A percentile compares a stretch with the other conserved stretches of the same genome.
Conservation (phyloP, 2,329 filamentous ascomycete genomes). For the Tolypocladium cylindrosporum region DNA sequence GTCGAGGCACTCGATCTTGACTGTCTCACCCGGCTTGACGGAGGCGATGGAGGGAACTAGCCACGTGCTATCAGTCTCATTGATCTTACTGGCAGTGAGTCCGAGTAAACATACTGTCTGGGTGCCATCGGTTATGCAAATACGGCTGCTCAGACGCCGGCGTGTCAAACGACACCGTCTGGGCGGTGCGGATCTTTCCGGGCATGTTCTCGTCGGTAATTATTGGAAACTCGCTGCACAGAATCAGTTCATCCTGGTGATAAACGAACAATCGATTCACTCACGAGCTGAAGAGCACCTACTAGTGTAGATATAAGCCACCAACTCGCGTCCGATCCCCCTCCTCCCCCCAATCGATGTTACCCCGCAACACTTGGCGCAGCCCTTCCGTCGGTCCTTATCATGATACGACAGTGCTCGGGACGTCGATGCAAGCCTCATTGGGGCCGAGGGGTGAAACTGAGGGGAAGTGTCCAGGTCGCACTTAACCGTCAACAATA, state of each 20-base stretch:
- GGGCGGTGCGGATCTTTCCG: constrained; percentile 53
- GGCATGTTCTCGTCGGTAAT: constrained; percentile 8
- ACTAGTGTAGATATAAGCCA: not conserved
- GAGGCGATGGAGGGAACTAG: constrained; percentile 62
- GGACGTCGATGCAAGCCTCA: not conserved
- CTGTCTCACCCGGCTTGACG: constrained; percentile 75
- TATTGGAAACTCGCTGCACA: no score
- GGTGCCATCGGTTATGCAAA: constrained; percentile 85
- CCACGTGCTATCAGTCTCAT: not conserved
- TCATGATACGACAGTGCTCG: not conserved
- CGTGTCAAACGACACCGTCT: constrained; percentile 42
- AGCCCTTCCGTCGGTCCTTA: not conserved
- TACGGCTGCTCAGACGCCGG: constrained; percentile 59
- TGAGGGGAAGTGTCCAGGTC: not conserved
- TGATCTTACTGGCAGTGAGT: not conserved
- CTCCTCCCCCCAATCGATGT: not conserved
- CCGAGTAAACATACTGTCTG: constrained; percentile 52
- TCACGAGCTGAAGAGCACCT: not conserved
- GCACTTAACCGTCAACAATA: not conserved
- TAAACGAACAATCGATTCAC: not conserved
- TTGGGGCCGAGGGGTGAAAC: not conserved
- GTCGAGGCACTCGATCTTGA: constrained; percentile 89
- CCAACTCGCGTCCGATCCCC: not conserved
- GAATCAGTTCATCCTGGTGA: not conserved
- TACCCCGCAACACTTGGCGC: not conserved